These are phyloP conservation scores for Corynespora cassiicola DNA, from an alignment of 2,329 filamentous ascomycete species.

Conservation along the genomic window DNA sequence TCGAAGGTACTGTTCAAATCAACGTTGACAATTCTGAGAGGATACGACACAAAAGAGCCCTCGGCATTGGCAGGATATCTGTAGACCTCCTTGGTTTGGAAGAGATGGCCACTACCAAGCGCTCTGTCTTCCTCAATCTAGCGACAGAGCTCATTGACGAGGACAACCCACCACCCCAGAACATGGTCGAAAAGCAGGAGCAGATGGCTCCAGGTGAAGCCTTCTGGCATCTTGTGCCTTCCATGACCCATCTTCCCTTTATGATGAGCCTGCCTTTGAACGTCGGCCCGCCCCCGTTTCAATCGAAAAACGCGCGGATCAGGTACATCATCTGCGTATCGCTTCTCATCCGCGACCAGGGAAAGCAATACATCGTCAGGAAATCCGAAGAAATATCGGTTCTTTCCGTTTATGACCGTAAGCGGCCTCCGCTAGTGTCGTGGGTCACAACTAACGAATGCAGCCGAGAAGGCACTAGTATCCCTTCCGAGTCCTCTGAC, in stretches of 20 bases:
- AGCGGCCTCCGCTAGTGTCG: slow-evolving; percentile 26
- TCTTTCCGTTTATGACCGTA: slow-evolving; percentile 62
- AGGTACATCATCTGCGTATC: slow-evolving; percentile 58
- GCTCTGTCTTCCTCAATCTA: slow-evolving; percentile 58
- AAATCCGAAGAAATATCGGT: slow-evolving; percentile 58
- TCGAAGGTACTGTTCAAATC: slow-evolving; percentile 59
- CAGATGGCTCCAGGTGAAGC: slow-evolving; percentile 45
- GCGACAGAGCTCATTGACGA: slow-evolving; percentile 59
- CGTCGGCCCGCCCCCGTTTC: slow-evolving; percentile 61
- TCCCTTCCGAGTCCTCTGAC: slow-evolving; percentile 60
- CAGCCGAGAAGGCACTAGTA: slow-evolving; percentile 61
- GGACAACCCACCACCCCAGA: slow-evolving; percentile 57
- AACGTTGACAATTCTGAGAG: slow-evolving; percentile 56
- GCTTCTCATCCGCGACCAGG: slow-evolving; percentile 55
- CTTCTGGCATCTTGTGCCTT: slow-evolving; percentile 59
- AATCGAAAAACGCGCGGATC: slow-evolving; percentile 59
- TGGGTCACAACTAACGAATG: slow-evolving; percentile 18
- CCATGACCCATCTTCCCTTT: slow-evolving; percentile 57
- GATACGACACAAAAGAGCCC: slow-evolving; percentile 49
- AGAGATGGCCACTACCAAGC: slow-evolving; percentile 54
- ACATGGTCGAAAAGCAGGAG: slow-evolving; percentile 55
- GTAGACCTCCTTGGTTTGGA: slow-evolving; percentile 61
- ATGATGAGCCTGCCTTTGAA: slow-evolving; percentile 60
- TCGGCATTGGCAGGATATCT: slow-evolving; percentile 57
- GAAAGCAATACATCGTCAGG: slow-evolving; percentile 57